A percentile compares a stretch with the other conserved stretches of the same genome.
These are phyloP conservation scores for Neurospora africana DNA, from an alignment of 495 filamentous ascomycete species.

Conservation along the genomic window DNA sequence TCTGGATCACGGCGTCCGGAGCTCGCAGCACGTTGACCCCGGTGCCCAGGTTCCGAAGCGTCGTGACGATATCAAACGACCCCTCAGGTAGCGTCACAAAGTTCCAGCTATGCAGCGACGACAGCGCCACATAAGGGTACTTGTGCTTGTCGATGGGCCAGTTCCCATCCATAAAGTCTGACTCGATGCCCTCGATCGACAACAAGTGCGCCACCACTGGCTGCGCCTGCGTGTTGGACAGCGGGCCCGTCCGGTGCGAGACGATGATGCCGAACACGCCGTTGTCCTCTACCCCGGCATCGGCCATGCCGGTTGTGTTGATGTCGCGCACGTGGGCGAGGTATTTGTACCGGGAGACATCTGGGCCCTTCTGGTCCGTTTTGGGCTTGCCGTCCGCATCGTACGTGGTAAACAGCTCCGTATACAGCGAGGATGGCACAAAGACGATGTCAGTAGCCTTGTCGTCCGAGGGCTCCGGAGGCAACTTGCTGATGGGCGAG, in stretches of 20 bases:
- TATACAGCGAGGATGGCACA: background rate
- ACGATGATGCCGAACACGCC: conserved; percentile 30
- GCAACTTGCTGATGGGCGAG: background rate
- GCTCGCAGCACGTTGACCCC: background rate
- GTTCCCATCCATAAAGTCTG: background rate
- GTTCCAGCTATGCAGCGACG: conserved; percentile 34
- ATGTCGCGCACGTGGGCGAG: conserved; percentile 38
- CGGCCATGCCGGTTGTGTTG: conserved; percentile 27
- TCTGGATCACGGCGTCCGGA: background rate
- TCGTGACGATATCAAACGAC: conserved; percentile 21
- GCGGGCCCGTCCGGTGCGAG: conserved; percentile 21
- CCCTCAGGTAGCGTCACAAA: conserved; percentile 30
- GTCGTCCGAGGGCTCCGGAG: conserved; percentile 3
- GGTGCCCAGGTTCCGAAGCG: conserved; percentile 9
- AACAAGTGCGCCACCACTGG: conserved; percentile 26
- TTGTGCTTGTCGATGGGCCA: background rate
- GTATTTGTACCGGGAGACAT: conserved; percentile 16
- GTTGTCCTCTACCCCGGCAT: conserved; percentile 17
- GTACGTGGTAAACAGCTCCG: conserved; percentile 11
- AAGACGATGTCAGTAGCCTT: conserved; percentile 5
- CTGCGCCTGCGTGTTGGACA: conserved; percentile 10
- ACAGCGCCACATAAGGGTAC: conserved; percentile 22
- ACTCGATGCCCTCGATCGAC: conserved; percentile 19
- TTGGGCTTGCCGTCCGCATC: background rate
- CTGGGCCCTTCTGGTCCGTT: background rate